Evolutionary conservation across 2,329 filamentous ascomycete genomes (phyloP).

Genomic region (Claviceps sp.): DNA sequence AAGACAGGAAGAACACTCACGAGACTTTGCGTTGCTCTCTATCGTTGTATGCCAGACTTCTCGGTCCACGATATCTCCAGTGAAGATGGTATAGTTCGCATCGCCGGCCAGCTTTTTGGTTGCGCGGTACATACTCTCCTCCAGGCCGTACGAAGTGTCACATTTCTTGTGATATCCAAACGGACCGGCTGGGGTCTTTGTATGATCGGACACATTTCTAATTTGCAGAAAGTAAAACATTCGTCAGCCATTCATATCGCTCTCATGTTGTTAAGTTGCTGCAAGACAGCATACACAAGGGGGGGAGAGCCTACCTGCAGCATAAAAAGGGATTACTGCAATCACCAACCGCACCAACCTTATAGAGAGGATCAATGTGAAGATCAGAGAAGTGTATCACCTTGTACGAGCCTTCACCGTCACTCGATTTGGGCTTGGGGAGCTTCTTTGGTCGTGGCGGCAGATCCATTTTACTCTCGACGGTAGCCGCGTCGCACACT

Average conservation of each 20-base stretch:
- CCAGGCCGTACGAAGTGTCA: background rate
- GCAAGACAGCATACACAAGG: too few relatives aligned
- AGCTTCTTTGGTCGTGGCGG: background rate
- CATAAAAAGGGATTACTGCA: conserved; percentile 11
- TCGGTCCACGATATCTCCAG: background rate
- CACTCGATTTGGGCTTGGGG: background rate
- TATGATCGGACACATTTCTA: background rate
- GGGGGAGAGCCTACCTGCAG: conserved; percentile 6
- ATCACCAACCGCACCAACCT: background rate
- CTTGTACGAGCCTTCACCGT: background rate
- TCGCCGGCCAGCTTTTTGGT: background rate
- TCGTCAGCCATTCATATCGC: too few relatives aligned
- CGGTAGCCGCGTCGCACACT: background rate
- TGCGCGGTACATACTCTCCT: conserved; percentile 1
- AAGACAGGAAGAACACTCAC: conserved; percentile 9
- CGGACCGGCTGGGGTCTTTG: background rate
- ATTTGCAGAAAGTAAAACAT: background rate
- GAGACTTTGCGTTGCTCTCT: conserved; percentile 7
- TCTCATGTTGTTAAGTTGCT: too few relatives aligned
- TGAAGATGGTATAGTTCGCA: background rate
- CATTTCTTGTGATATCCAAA: background rate
- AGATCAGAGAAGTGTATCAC: conserved; percentile 1
- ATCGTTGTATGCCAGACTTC: background rate
- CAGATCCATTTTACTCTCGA: background rate
- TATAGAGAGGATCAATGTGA: background rate